Evolutionary conservation across 352 stramenopile species (phyloP), one percentile per base, ranked within the genome.

Genomic region (Phytophthora sansomeana): DNA sequence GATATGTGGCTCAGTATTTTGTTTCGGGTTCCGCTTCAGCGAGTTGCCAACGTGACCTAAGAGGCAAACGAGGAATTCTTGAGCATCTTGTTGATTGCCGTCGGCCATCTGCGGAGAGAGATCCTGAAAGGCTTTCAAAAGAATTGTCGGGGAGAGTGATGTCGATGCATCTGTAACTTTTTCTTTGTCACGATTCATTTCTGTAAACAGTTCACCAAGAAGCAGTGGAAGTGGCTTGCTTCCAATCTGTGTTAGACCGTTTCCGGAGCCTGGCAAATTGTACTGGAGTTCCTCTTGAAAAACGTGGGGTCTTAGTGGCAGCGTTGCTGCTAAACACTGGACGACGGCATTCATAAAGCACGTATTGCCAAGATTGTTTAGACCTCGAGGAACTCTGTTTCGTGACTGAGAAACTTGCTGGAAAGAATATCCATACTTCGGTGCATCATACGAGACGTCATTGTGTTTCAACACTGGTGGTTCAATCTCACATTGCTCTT

Each of bases 31-130:
- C 0, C 64, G 66, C 9, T 98, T 98, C 4, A 99, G 69, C 65
- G 99, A 95, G 63, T 99, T 96, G 55, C 93, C 90, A 14, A 99
- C 83, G 21, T 85, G 86, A 69, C 96, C 90, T 6, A 99, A 65
- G 10, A 99, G 68, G 26, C 90, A 96, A 1, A 78, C 75, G 0
- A 99, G 71, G 11, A 99, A 88, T 64, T 99, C 97, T 64, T 99
- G 93, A 3, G 93, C 88, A 71, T 99, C 97, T 58, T 99, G 97
- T 75, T 99, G 97, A 6, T 87, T 84, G 51, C 95, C 88, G 11
- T 98, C 96, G 11, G 70, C 63, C 64, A 99, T 98, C 38, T 98
- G 77, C 1, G 87, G 85, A 30, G 95, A 90, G 42, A 98, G 85
- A 21, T 69, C 73, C 8, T 69, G 73, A 13, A 98, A 69, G 3